Percentiles rank a stretch among this genome's conserved stretches.
Conservation (phyloP, 805 yeast genomes). For the Metschnikowia chrysomelidarum region DNA sequence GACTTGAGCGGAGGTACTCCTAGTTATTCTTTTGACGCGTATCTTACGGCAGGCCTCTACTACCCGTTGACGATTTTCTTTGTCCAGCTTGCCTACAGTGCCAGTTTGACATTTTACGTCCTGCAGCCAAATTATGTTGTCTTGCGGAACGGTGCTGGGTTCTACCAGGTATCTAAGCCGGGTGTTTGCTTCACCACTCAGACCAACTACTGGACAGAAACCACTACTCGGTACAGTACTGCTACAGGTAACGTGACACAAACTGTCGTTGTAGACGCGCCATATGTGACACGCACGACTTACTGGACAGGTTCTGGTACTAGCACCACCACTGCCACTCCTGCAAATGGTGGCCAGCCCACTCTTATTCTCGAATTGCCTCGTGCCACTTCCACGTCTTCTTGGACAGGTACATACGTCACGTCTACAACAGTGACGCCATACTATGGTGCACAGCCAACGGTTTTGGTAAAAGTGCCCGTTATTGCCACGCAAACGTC, state of each 20-base stretch:
- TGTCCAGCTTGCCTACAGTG: slow-evolving; percentile 11
- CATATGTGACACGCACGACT: slow-evolving; percentile 1
- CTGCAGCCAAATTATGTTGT: slow-evolving; percentile 7
- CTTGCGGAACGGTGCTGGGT: slow-evolving; percentile 5
- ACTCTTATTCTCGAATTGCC: too few relatives aligned
- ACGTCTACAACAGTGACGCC: too few relatives aligned
- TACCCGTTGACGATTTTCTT: slow-evolving; percentile 13
- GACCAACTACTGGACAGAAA: slow-evolving; percentile 7
- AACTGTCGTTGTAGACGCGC: slow-evolving; percentile 1
- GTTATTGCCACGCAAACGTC: neutral
- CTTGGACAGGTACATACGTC: slow-evolving; percentile 1
- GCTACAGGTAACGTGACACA: neutral
- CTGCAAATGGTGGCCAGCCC: neutral
- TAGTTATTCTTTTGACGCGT: slow-evolving; percentile 1
- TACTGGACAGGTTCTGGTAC: slow-evolving; percentile 1
- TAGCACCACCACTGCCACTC: slow-evolving; percentile 4
- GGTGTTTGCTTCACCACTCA: neutral
- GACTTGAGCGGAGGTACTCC: slow-evolving; percentile 1
- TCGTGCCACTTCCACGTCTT: too few relatives aligned
- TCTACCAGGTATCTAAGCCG: slow-evolving; percentile 6
- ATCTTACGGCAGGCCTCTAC: slow-evolving; percentile 9
- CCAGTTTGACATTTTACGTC: slow-evolving; percentile 4
- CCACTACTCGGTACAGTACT: slow-evolving; percentile 5
- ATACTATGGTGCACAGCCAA: too few relatives aligned
- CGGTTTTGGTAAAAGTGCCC: too few relatives aligned